Evolutionary conservation across 331 rosid genomes (phyloP), one percentile per base, ranked within the genome.

Genomic region (Quercus lobata): DNA sequence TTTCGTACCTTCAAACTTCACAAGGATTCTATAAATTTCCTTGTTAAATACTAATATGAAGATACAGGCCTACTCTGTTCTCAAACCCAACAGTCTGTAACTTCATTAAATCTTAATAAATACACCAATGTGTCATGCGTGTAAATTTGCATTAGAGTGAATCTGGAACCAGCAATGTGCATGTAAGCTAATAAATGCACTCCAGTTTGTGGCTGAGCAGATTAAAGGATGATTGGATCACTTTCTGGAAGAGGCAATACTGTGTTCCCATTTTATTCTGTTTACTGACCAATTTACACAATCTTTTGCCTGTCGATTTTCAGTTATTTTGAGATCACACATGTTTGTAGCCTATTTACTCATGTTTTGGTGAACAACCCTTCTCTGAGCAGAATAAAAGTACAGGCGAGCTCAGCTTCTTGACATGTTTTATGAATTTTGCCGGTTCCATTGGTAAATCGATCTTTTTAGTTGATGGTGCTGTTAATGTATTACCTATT

Each of bases 381-480:
- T 82, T 80, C 66, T 53, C 62, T 78, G 44, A 14, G 49, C 90
- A 86, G 92, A 89, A 74, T 78, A 89, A 89, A 79, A 87, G 90
- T 74, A 87, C 92, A 3, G 92, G 91, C 76, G 83, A 89, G 83
- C 92, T 89, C 57, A 89, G 92, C 86, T 87, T 89, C 86, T 78
- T 89, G 76, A 89, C 92, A 6, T 78, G 80, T 76, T 83, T 87
- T 4, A 89, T 86, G 90, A 89, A 87, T 77, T 82, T 78, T 83
- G 90, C 81, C 17, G 92, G 92, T 81, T 76, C 90, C 37, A 80
- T 79, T 81, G 92, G 90, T 89, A 81, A 71, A 90, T 83, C 60
- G 32, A 70, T 27, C 22, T 52, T 54, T 46, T 73, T 11, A 37
- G 5, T 57, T 32, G 52, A 27, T 27, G 12, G 46, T 60, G 76